Percentiles rank a stretch among this genome's conserved stretches.
Conservation (phyloP, 805 yeast genomes). For the Ogataea paradorogensis region DNA sequence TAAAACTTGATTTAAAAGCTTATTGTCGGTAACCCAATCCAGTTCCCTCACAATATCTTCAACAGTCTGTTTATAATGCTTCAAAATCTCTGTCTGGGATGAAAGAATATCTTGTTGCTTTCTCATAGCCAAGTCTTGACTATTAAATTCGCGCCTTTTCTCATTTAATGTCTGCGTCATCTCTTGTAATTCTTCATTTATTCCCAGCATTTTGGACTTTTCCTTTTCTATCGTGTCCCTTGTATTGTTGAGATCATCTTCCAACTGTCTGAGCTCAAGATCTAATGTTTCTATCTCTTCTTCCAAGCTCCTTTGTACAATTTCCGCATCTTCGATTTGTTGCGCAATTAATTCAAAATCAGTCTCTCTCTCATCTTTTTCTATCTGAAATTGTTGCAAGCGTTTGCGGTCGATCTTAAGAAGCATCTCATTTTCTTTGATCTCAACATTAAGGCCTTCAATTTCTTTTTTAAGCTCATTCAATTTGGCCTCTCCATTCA, state of each 20-base stretch:
- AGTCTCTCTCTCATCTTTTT: constrained; percentile 59
- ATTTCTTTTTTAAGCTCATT: constrained; percentile 59
- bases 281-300: constrained; percentile 26
- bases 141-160: constrained; percentile 44
- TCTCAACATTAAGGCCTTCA: constrained; percentile 35
- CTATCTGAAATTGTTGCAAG: constrained; percentile 65
- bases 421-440: constrained; percentile 35
- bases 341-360: constrained; percentile 52
- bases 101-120: constrained; percentile 54
- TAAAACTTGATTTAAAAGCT: constrained; percentile 52
- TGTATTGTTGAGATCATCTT: constrained; percentile 27
- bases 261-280: constrained; percentile 28
- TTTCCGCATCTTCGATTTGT: constrained; percentile 37
- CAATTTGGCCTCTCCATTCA: constrained; percentile 78
- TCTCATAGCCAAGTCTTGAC: constrained; percentile 46
- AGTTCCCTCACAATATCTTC: constrained; percentile 50
- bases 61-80: constrained; percentile 36
- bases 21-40: constrained; percentile 73
- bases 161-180: constrained; percentile 44
- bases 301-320: constrained; percentile 36
- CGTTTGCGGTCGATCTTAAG: constrained; percentile 47
- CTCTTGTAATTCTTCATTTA: constrained; percentile 74
- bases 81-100: constrained; percentile 30
- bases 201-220: constrained; percentile 56
- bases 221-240: constrained; percentile 48